Conservation (phyloP, 1,284 basidiomycete species). For the Boletellus deceptivus region DNA sequence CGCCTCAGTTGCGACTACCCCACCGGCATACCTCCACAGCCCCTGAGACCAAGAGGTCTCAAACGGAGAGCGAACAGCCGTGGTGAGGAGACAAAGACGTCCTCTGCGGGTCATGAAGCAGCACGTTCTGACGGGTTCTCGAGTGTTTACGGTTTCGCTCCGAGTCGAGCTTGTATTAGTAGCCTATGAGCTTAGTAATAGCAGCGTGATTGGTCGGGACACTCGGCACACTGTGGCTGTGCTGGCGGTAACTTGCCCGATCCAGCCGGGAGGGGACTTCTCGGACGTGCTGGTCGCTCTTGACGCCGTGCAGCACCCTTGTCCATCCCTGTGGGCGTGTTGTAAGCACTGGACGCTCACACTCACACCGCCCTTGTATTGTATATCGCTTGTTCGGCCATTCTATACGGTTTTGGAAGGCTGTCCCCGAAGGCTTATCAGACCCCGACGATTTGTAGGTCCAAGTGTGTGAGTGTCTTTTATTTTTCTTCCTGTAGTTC, state of each 20-base stretch:
- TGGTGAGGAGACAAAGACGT: too few relatives aligned
- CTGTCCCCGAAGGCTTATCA: slow-evolving; percentile 4
- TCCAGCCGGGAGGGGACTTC: not conserved
- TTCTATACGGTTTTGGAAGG: slow-evolving; percentile 22
- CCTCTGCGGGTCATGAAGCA: not conserved
- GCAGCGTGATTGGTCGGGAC: not conserved
- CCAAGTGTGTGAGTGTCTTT: slow-evolving; percentile 10
- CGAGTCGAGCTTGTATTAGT: not conserved
- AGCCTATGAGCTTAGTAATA: not conserved
- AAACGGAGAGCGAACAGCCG: too few relatives aligned
- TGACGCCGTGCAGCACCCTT: not conserved
- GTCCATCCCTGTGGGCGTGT: not conserved
- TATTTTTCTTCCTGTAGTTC: not conserved
- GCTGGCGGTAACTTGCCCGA: not conserved
- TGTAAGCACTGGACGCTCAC: not conserved
- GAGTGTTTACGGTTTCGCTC: not conserved
- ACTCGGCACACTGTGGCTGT: not conserved
- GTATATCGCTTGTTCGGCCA: not conserved
- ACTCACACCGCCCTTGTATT: slow-evolving; percentile 5
- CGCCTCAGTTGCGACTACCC: too few relatives aligned
- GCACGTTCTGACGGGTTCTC: not conserved
- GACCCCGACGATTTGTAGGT: slow-evolving; percentile 21
- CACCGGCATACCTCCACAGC: too few relatives aligned
- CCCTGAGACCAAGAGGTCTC: too few relatives aligned
- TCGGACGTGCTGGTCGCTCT: not conserved